phyloP scores from a whole-genome alignment of 495 filamentous ascomycete genomes.

The Niebla homalea region DNA sequence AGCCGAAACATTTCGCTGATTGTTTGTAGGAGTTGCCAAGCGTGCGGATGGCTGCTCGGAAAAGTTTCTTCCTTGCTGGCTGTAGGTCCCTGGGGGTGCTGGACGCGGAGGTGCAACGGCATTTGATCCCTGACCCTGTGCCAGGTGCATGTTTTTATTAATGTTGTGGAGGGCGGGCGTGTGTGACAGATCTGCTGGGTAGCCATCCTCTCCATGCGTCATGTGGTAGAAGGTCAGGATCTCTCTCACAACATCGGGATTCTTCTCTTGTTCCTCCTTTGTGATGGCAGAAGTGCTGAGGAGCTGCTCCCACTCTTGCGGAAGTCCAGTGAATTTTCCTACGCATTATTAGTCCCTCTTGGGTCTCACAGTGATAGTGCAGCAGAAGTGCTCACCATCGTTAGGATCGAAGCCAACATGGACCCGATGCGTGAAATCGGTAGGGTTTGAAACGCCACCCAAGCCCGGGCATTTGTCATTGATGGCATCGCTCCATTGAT shows the following conservation, averaged over 20 bases:
- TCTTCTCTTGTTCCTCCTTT: conserved; percentile 93
- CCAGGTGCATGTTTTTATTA: conserved; percentile 54
- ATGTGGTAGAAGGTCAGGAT: conserved; percentile 88
- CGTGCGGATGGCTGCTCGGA: conserved; percentile 19
- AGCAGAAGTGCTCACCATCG: conserved; percentile 43
- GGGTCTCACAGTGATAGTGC: neutral
- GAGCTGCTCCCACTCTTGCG: conserved; percentile 91
- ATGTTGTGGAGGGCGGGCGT: conserved; percentile 13
- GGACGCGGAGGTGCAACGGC: conserved; percentile 70
- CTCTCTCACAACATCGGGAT: conserved; percentile 96
- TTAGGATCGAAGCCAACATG: conserved; percentile 93
- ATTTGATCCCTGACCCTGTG: conserved; percentile 40
- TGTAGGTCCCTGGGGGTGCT: conserved; percentile 40
- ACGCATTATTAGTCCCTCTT: neutral
- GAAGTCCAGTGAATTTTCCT: conserved; percentile 68
- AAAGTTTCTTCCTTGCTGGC: conserved; percentile 19
- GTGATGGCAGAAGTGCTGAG: conserved; percentile 92
- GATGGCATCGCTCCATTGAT: conserved; percentile 96
- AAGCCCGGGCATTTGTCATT: conserved; percentile 92
- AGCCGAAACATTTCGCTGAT: conserved; percentile 21
- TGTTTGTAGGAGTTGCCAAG: conserved; percentile 27
- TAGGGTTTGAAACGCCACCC: conserved; percentile 96
- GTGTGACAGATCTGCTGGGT: no score
- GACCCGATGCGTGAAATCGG: conserved; percentile 90
- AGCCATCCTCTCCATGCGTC: conserved; percentile 71